These are phyloP conservation scores for Chrysanthemum makinoi DNA, from an alignment of 129 eudicot genomes.

Conservation along the genomic window DNA sequence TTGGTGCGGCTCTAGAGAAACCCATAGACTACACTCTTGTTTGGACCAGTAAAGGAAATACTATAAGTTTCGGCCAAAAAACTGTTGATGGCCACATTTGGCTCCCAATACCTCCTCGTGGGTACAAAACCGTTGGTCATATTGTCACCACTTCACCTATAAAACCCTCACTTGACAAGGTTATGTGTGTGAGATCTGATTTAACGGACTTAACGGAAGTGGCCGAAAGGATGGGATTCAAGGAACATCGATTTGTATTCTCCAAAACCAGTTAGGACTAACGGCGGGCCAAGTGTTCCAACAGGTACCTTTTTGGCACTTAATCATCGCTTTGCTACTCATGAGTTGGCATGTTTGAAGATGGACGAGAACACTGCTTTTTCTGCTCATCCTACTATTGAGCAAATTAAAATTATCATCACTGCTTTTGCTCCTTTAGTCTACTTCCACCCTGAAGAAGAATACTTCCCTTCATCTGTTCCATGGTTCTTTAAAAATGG, in stretches of 20 bases:
- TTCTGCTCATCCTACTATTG: constrained; percentile 29
- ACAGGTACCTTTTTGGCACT: constrained; percentile 38
- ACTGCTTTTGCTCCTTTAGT: constrained; percentile 33
- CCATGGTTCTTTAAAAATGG: constrained; percentile 41
- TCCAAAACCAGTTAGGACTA: constrained; percentile 4
- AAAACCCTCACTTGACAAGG: constrained; percentile 37
- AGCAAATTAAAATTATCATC: constrained; percentile 24
- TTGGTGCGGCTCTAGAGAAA: constrained; percentile 17
- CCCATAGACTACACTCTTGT: constrained; percentile 45
- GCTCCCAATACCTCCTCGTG: constrained; percentile 44
- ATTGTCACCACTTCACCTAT: constrained; percentile 41
- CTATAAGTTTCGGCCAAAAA: constrained; percentile 5
- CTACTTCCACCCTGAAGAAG: constrained; percentile 38
- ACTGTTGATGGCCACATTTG: constrained; percentile 41
- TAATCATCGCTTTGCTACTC: neutral
- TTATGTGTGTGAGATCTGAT: constrained; percentile 37
- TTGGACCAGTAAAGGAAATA: constrained; percentile 41
- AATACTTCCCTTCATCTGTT: constrained; percentile 39
- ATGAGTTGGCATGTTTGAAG: constrained; percentile 26
- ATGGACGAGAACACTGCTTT: constrained; percentile 1
- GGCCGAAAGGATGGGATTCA: constrained; percentile 38
- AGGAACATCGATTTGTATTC: constrained; percentile 13
- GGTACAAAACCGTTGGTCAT: constrained; percentile 43
- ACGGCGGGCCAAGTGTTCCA: constrained; percentile 21
- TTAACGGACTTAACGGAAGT: constrained; percentile 27